Evolutionary conservation across 2,329 filamentous ascomycete species (phyloP).

Genomic region (Pseudogymnoascus sp.): DNA sequence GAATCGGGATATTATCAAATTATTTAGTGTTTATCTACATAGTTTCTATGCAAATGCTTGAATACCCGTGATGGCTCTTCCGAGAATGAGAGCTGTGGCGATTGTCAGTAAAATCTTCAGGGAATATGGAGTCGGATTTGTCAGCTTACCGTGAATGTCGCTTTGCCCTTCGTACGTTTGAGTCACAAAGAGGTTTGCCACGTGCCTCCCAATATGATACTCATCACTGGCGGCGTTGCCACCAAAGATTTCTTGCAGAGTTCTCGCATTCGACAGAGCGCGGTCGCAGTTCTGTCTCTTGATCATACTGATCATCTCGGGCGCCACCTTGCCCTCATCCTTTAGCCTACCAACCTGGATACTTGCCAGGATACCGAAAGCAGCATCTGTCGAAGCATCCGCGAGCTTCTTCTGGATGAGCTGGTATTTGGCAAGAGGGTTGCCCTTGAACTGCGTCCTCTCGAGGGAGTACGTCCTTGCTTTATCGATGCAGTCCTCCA

Average conservation of each 20-base stretch:
- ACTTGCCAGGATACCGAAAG: constrained; percentile 83
- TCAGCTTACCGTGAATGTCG: constrained; percentile 76
- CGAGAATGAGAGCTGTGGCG: constrained; percentile 57
- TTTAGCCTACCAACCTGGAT: constrained; percentile 89
- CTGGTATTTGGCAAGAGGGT: constrained; percentile 92
- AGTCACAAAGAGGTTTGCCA: constrained; percentile 92
- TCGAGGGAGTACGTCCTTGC: constrained; percentile 84
- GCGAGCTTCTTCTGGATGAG: constrained; percentile 96
- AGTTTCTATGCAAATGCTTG: constrained; percentile 64
- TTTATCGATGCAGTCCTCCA: constrained; percentile 83
- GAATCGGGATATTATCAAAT: neutral
- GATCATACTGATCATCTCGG: constrained; percentile 96
- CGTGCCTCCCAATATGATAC: constrained; percentile 89
- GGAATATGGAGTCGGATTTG: neutral
- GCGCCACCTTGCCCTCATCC: constrained; percentile 77
- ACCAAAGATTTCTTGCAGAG: constrained; percentile 90
- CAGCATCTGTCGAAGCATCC: constrained; percentile 83
- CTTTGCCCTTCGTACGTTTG: constrained; percentile 98
- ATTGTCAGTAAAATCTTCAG: constrained; percentile 23
- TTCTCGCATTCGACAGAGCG: constrained; percentile 70
- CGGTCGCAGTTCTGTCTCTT: constrained; percentile 97
- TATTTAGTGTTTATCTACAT: neutral
- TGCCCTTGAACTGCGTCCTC: constrained; percentile 91
- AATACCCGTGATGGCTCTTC: constrained; percentile 63
- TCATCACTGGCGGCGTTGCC: constrained; percentile 98